A percentile compares a stretch with the other conserved stretches of the same genome.
phyloP scores from a whole-genome alignment of 2,329 filamentous ascomycete species.

The Bimuria novae-zelandiae region DNA sequence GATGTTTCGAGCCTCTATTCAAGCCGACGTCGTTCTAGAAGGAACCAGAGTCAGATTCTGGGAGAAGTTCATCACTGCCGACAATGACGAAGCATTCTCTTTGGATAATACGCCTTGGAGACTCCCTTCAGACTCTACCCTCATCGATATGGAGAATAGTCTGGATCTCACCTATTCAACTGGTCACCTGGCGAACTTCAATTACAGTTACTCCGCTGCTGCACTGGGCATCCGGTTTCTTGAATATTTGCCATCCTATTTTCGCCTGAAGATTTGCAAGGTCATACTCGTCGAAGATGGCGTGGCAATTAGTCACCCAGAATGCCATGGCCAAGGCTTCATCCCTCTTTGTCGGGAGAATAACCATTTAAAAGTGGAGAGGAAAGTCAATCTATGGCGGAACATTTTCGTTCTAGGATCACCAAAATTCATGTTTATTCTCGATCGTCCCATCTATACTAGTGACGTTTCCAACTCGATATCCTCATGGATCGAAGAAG shows the following conservation, averaged over 20 bases:
- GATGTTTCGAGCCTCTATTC: too few species aligned
- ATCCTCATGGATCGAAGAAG: slow-evolving; percentile 12
- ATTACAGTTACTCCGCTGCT: not conserved
- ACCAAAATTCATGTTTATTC: not conserved
- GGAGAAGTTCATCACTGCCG: too few species aligned
- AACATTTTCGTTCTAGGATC: not conserved
- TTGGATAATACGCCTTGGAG: too few species aligned
- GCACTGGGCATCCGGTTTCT: not conserved
- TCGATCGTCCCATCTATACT: not conserved
- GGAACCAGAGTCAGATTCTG: too few species aligned
- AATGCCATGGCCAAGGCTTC: slow-evolving; percentile 4
- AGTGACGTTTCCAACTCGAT: not conserved
- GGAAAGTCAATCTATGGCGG: slow-evolving; percentile 1
- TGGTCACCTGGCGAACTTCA: too few species aligned
- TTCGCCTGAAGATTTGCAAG: not conserved
- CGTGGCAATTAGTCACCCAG: not conserved
- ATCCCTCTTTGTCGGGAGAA: slow-evolving; percentile 6
- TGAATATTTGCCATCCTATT: not conserved
- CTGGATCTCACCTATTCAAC: too few species aligned
- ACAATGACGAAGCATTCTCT: too few species aligned
- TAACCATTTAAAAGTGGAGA: not conserved
- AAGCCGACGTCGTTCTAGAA: too few species aligned
- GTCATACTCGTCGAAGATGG: slow-evolving; percentile 1
- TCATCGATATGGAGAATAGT: too few species aligned
- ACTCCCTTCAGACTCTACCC: too few species aligned